A percentile compares a stretch with the other conserved stretches of the same genome.
Evolutionary conservation across 164 flowering plant genomes (phyloP).

Genomic region (Akebia trifoliata): DNA sequence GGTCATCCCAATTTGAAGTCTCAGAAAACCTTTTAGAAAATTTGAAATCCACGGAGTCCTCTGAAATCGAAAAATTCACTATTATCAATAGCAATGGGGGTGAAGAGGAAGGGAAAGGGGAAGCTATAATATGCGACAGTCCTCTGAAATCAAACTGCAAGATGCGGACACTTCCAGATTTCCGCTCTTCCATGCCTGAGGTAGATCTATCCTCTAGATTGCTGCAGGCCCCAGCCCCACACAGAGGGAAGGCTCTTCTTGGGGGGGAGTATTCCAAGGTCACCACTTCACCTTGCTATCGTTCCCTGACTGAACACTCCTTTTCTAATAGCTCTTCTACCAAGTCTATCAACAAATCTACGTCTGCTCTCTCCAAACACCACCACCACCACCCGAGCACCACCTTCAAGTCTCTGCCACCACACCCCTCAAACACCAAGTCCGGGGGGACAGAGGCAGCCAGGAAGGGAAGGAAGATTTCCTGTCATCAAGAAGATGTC

Average conservation of each 20-base stretch:
- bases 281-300: slow-evolving; percentile 20
- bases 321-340: slow-evolving; percentile 11
- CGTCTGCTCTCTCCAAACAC: slow-evolving; percentile 10
- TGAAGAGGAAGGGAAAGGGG: too few relatives aligned
- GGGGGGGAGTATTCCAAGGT: slow-evolving; percentile 15
- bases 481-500: slow-evolving; percentile 41
- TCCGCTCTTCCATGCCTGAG: slow-evolving; percentile 30
- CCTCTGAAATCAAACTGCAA: too few relatives aligned
- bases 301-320: slow-evolving; percentile 23
- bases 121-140: too few relatives aligned
- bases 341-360: slow-evolving; percentile 17
- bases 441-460: slow-evolving; percentile 20
- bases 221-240: slow-evolving; percentile 1
- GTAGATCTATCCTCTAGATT: slow-evolving; percentile 17
- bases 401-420: slow-evolving; percentile 18
- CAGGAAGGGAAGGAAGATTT: slow-evolving; percentile 37
- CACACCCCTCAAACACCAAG: slow-evolving; percentile 20
- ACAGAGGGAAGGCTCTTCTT: background rate
- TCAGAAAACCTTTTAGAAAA: slow-evolving; percentile 7
- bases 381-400: slow-evolving; percentile 7
- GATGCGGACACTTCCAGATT: slow-evolving; percentile 10
- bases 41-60: slow-evolving; percentile 9
- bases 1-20: background rate
- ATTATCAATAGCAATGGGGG: too few relatives aligned
- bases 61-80: slow-evolving; percentile 12